Evolutionary conservation across 1,284 basidiomycete species (phyloP).

Genomic region (Flammula alnicola): DNA sequence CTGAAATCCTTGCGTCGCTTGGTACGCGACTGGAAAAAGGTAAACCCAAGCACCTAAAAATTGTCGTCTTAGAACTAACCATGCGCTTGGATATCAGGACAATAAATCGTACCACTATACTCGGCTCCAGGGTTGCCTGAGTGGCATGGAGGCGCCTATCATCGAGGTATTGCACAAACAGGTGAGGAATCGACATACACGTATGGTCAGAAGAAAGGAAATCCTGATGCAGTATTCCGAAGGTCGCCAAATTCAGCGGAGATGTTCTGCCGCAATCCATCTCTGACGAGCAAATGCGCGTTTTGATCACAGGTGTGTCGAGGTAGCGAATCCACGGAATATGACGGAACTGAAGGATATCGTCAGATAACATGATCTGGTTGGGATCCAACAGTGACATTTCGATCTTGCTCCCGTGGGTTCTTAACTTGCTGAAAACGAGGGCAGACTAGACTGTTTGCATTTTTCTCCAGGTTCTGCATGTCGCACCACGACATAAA

Average conservation of each 20-base stretch:
- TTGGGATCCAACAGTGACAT: slow-evolving; percentile 28
- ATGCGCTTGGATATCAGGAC: slow-evolving; percentile 3
- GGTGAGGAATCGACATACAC: slow-evolving; percentile 13
- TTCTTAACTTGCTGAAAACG: not conserved
- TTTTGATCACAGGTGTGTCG: slow-evolving; percentile 29
- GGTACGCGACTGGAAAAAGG: slow-evolving; percentile 25
- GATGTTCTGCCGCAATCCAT: slow-evolving; percentile 22
- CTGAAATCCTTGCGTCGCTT: slow-evolving; percentile 8
- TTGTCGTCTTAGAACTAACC: not conserved
- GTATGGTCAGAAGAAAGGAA: not conserved
- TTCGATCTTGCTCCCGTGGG: slow-evolving; percentile 31
- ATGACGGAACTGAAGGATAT: not conserved
- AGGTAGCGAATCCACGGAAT: not conserved
- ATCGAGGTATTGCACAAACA: slow-evolving; percentile 25
- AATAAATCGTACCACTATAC: slow-evolving; percentile 12
- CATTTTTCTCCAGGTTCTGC: slow-evolving; percentile 25
- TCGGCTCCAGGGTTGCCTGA: slow-evolving; percentile 17
- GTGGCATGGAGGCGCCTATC: slow-evolving; percentile 19
- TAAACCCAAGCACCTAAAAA: slow-evolving; percentile 2
- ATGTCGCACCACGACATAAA: slow-evolving; percentile 30
- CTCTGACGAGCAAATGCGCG: slow-evolving; percentile 22
- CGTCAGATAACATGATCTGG: slow-evolving; percentile 33
- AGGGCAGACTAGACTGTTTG: not conserved
- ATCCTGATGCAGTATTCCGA: not conserved
- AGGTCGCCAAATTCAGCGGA: slow-evolving; percentile 24